A percentile compares a stretch with the other conserved stretches of the same genome.
These are phyloP conservation scores for Xerocomellus chrysenteron DNA, from an alignment of 768 basidiomycete species.

Conservation along the genomic window DNA sequence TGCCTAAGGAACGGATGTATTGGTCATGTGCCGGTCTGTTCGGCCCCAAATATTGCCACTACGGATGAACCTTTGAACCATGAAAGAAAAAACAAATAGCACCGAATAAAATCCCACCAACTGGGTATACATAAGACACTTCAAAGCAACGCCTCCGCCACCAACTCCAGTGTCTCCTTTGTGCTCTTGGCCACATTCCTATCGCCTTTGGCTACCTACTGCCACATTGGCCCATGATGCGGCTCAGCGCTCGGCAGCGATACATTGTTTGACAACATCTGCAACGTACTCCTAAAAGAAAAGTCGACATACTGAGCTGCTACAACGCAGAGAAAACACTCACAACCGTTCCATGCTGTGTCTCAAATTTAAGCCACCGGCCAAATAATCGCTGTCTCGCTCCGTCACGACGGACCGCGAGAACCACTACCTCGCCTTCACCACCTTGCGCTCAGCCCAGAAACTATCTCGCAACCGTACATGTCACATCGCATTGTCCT, in stretches of 20 bases:
- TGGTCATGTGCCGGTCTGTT: too few species aligned
- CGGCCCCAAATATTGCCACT: too few species aligned
- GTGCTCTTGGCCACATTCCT: constrained; percentile 63
- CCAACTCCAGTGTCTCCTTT: constrained; percentile 67
- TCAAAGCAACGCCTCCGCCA: constrained; percentile 46
- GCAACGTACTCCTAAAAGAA: constrained; percentile 58
- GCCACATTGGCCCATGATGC: constrained; percentile 87
- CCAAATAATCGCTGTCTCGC: constrained; percentile 45
- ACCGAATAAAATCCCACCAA: too few species aligned
- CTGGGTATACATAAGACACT: background rate
- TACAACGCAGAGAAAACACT: constrained; percentile 17
- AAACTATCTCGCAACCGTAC: constrained; percentile 88
- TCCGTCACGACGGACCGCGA: constrained; percentile 67
- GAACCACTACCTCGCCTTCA: constrained; percentile 95
- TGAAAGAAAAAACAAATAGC: too few species aligned
- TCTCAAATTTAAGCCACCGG: constrained; percentile 74
- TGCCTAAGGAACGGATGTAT: background rate
- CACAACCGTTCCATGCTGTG: constrained; percentile 82
- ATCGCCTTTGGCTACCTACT: constrained; percentile 77
- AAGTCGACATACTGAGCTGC: background rate
- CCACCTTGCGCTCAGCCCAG: constrained; percentile 93
- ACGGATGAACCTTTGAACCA: too few species aligned
- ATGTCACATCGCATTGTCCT: constrained; percentile 86
- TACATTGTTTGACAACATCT: constrained; percentile 65
- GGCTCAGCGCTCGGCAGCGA: constrained; percentile 64